Percentiles rank a stretch among this genome's conserved stretches.
phyloP scores from a whole-genome alignment of 2,329 filamentous ascomycete genomes.

The Venturia aucupariae region DNA sequence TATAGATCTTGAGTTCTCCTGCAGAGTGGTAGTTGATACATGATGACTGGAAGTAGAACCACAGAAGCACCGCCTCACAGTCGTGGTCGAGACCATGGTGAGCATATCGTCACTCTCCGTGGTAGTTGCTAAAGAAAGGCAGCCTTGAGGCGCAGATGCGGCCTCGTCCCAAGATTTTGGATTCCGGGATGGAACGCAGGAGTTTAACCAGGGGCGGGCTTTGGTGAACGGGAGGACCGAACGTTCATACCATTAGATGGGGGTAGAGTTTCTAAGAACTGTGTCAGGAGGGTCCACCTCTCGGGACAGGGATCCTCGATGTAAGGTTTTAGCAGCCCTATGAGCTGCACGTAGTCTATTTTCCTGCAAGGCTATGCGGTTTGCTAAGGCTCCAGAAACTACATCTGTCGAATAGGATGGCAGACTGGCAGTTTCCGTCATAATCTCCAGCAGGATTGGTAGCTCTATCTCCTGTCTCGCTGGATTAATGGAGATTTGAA shows the following conservation, averaged over 20 bases:
- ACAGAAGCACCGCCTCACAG: not conserved
- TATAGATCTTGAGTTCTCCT: not conserved
- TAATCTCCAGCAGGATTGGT: not conserved
- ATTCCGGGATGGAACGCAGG: not conserved
- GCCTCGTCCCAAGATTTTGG: not conserved
- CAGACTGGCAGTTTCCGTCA: not conserved
- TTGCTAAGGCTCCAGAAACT: not conserved
- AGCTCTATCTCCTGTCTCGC: not conserved
- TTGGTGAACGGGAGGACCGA: conserved; percentile 4
- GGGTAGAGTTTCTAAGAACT: not conserved
- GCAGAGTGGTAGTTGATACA: not conserved
- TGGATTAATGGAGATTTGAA: not conserved
- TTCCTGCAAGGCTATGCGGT: not conserved
- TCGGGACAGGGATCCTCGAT: not conserved
- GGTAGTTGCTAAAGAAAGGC: not conserved
- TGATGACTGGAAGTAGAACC: not conserved
- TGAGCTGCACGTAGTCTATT: conserved; percentile 1
- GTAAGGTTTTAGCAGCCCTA: not conserved
- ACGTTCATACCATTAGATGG: not conserved
- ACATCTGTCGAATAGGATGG: not conserved
- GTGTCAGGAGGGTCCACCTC: not conserved
- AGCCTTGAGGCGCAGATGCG: conserved; percentile 6
- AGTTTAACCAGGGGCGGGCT: not conserved
- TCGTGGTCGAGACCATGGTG: not conserved
- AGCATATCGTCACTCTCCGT: conserved; percentile 2